Base-by-base conservation (phyloP, 306 rosid genomes). In the Dalbergia cultrata region DNA sequence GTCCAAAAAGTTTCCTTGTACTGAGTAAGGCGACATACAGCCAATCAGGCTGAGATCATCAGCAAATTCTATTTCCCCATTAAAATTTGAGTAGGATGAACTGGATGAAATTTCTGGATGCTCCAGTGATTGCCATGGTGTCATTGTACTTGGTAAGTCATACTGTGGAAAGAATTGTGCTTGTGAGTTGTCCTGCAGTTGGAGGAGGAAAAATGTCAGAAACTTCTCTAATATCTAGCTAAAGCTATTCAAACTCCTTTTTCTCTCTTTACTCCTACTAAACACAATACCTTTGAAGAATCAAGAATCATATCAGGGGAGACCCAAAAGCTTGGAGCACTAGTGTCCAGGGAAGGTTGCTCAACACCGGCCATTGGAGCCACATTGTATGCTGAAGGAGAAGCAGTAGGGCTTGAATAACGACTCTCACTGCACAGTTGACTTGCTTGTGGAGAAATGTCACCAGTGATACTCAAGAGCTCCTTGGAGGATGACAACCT, bases 271-370 rank as follows among this genome's bases (percentile, higher is more conserved):
- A 8, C 52, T 75, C 44, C 35, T 54, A 52, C 3, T 9, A 19
- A 2, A 75, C 9, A 66, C 10, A 60, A 70, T 74, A 94, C 98
- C 97, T 90, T 94, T 11, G 97, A 92, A 59, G 98, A 90, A 84
- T 94, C 98, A 19, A 94, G 94, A 82, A 92, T 92, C 54, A 90
- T 76, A 41, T 92, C 97, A 19, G 92, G 94, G 34, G 97, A 89
- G 74, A 90, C 76, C 98, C 94, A 94, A 73, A 90, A 43, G 70
- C 74, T 71, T 39, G 94, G 70, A 82, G 87, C 80, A 77, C 85
- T 83, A 41, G 84, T 83, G 79, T 86, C 88, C 67, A 67, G 62
- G 35, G 85, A 73, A 49, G 85, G 68, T 16, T 88, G 92, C 70
- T 77, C 93, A 43, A 84, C 80, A 13, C 76, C 88, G 5, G 91